phyloP scores from a whole-genome alignment of 805 yeast species.

The Citeromyces nyonsensis region DNA sequence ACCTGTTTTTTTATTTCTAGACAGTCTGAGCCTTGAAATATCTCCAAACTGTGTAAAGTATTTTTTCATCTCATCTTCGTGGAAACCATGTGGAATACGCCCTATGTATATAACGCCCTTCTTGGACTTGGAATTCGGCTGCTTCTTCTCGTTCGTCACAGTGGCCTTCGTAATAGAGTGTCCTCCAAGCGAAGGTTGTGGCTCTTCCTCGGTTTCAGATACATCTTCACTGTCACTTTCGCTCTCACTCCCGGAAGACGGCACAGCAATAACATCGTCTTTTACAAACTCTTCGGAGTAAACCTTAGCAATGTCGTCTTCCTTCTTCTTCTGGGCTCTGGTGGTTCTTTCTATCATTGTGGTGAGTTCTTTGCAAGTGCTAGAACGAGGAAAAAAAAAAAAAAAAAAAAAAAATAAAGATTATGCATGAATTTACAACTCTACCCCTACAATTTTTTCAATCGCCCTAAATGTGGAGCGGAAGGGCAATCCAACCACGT shows the following conservation, averaged over 20 bases:
- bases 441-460: constrained; percentile 1
- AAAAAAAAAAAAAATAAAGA: no score
- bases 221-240: background rate
- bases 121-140: constrained; percentile 9
- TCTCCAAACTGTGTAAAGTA: constrained; percentile 90
- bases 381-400: no score
- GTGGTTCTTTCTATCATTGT: no score
- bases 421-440: background rate
- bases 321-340: background rate
- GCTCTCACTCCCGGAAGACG: background rate
- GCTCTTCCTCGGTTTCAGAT: no score
- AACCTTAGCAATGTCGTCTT: background rate
- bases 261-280: no score
- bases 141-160: constrained; percentile 9
- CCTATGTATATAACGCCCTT: constrained; percentile 79
- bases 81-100: constrained; percentile 84
- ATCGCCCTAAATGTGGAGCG: constrained; percentile 26
- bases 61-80: constrained; percentile 62
- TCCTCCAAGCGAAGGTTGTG: no score
- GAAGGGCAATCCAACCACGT: constrained; percentile 81
- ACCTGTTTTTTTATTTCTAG: constrained; percentile 85
- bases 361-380: no score
- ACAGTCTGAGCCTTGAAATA: constrained; percentile 60
- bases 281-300: background rate
- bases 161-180: constrained; percentile 9